Conservation (phyloP, 768 basidiomycete genomes). For the Kwoniella botswanensis region DNA sequence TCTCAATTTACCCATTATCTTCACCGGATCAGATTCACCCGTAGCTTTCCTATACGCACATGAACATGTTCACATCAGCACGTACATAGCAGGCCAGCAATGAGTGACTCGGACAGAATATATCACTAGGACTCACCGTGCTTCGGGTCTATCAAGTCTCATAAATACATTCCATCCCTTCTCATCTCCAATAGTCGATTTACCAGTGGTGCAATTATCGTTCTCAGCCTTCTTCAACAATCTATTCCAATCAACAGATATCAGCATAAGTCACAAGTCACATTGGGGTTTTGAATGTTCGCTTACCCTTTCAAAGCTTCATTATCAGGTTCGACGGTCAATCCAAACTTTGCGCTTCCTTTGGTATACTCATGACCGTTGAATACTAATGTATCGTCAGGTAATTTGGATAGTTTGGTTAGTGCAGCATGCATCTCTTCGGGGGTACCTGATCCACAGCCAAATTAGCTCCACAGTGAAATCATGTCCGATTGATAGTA, state of each 20-base stretch:
- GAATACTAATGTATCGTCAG: slow-evolving; percentile 78
- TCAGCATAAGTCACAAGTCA: background rate
- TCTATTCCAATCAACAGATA: slow-evolving; percentile 14
- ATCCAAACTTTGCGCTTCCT: slow-evolving; percentile 72
- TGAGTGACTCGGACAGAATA: background rate
- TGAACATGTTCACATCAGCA: background rate
- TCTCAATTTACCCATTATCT: slow-evolving; percentile 75
- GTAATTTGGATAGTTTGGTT: slow-evolving; percentile 72
- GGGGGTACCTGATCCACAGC: slow-evolving; percentile 44
- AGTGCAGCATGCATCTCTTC: slow-evolving; percentile 75
- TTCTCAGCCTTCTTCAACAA: slow-evolving; percentile 67
- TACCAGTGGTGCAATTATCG: slow-evolving; percentile 73
- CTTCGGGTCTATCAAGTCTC: slow-evolving; percentile 69
- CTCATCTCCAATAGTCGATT: slow-evolving; percentile 89
- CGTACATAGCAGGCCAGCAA: background rate
- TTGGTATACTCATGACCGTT: slow-evolving; percentile 92
- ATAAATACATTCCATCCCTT: slow-evolving; percentile 96
- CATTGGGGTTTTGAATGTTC: background rate
- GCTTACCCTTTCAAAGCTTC: slow-evolving; percentile 63
- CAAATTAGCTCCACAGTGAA: no score
- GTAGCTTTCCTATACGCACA: slow-evolving; percentile 63
- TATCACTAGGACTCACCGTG: slow-evolving; percentile 64
- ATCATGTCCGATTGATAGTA: background rate
- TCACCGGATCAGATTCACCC: slow-evolving; percentile 62
- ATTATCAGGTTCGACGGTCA: slow-evolving; percentile 62